Conservation (phyloP, 2,329 filamentous ascomycete species). For the Cytospora piceae region DNA sequence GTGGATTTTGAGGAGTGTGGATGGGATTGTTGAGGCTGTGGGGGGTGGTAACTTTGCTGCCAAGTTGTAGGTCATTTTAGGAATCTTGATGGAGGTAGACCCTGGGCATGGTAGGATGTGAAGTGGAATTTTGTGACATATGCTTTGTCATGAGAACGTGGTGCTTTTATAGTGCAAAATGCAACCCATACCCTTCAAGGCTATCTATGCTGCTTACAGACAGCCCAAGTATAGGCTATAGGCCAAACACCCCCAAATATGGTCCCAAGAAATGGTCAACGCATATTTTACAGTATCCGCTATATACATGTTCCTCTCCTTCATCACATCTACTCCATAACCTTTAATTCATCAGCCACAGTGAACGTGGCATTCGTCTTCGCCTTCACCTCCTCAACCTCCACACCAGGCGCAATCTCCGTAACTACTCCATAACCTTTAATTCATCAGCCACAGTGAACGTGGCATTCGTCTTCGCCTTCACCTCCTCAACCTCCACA, state of each 20-base stretch:
- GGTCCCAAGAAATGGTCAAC: background rate
- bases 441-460: constrained; percentile 66
- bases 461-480: constrained; percentile 69
- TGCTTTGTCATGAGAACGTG: no score
- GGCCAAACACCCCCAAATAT: background rate
- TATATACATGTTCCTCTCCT: background rate
- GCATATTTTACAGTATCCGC: background rate
- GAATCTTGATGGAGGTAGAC: background rate
- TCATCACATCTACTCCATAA: background rate
- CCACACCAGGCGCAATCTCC: constrained; percentile 70
- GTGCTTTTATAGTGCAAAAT: no score
- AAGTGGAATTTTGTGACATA: no score
- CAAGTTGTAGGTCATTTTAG: constrained; percentile 34
- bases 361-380: constrained; percentile 73
- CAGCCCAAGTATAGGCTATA: background rate
- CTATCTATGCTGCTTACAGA: no score
- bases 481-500: constrained; percentile 69
- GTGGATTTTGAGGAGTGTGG: constrained; percentile 51
- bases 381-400: constrained; percentile 67
- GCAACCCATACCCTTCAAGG: no score
- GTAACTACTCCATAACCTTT: constrained; percentile 58
- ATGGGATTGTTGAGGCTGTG: constrained; percentile 50
- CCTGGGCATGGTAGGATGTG: background rate
- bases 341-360: constrained; percentile 60
- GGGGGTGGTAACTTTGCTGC: constrained; percentile 46